phyloP scores from a whole-genome alignment of 768 basidiomycete genomes.

The Pleurotus platypus region DNA sequence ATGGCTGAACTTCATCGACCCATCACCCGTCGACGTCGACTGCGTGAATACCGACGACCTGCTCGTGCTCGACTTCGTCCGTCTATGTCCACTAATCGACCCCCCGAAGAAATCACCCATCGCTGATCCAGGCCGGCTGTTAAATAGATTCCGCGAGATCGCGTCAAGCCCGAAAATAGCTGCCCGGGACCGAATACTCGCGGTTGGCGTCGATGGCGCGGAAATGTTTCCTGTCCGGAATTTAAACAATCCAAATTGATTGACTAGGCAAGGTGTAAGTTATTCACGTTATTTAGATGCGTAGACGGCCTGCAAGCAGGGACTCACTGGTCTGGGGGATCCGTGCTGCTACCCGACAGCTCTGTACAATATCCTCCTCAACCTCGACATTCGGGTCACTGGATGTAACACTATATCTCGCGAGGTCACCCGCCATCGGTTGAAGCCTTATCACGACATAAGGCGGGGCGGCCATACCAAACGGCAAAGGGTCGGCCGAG shows the following conservation, averaged over 20 bases:
- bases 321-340: conserved; percentile 79
- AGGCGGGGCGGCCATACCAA: conserved; percentile 66
- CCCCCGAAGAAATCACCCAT: conserved; percentile 77
- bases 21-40: conserved; percentile 65
- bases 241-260: conserved; percentile 86
- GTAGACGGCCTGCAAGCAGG: not conserved
- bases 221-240: conserved; percentile 75
- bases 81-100: conserved; percentile 63
- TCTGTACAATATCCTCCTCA: conserved; percentile 84
- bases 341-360: conserved; percentile 64
- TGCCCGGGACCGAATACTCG: conserved; percentile 55
- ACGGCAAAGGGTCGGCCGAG: conserved; percentile 72
- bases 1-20: conserved; percentile 67
- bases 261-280: conserved; percentile 44
- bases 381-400: conserved; percentile 69
- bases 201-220: conserved; percentile 82
- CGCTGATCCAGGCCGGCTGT: conserved; percentile 49
- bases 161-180: conserved; percentile 89
- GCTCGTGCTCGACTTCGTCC: conserved; percentile 65
- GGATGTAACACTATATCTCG: conserved; percentile 73
- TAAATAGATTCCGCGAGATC: conserved; percentile 87
- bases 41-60: conserved; percentile 68
- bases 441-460: conserved; percentile 81
- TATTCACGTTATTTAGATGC: not conserved
- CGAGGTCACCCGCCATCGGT: conserved; percentile 80